Conservation (phyloP, 2,329 filamentous ascomycete species). For the Colletotrichum sojae region DNA sequence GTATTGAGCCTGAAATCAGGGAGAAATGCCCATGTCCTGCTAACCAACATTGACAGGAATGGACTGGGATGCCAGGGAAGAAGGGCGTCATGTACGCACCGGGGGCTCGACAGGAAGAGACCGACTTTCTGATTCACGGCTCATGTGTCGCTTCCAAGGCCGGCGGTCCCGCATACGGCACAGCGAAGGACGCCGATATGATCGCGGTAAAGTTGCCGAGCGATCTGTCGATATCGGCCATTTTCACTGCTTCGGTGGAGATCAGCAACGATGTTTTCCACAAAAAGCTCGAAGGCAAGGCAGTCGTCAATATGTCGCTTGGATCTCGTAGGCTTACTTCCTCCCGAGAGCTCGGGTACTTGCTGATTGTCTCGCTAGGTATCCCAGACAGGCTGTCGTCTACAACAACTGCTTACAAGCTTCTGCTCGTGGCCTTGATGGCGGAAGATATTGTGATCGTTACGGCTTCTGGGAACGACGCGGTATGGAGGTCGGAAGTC, state of each 20-base stretch:
- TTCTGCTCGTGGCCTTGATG: constrained; percentile 17
- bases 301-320: constrained; percentile 5
- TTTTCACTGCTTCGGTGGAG: neutral
- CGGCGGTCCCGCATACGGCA: constrained; percentile 16
- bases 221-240: neutral
- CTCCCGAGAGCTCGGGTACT: neutral
- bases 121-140: constrained; percentile 5
- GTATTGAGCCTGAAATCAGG: neutral
- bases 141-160: constrained; percentile 29
- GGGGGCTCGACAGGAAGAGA: neutral
- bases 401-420: neutral
- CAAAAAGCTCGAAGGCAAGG: constrained; percentile 15
- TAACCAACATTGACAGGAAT: constrained; percentile 23
- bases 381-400: neutral
- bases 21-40: neutral
- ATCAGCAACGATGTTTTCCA: constrained; percentile 13
- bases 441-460: constrained; percentile 27
- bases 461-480: constrained; percentile 18
- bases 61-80: neutral
- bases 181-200: constrained; percentile 26
- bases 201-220: constrained; percentile 6
- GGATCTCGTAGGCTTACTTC: neutral
- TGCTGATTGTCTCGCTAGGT: neutral
- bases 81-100: constrained; percentile 10
- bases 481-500: neutral